Base-by-base conservation (phyloP, 441 rosid species). In the Oxalis stricta region DNA sequence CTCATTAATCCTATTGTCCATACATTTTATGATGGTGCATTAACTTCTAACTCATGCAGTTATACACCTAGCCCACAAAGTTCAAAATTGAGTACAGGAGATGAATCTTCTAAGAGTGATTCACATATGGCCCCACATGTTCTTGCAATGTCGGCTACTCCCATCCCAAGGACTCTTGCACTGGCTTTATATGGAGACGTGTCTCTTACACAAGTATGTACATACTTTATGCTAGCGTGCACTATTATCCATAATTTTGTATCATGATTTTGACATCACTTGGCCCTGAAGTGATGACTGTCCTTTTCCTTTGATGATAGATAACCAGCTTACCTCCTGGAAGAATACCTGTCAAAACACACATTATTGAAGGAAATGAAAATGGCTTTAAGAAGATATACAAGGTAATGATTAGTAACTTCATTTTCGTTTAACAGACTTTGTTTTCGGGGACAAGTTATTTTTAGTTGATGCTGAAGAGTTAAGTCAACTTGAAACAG, bases 61-160 rank as follows among this genome's bases (percentile, higher is more conserved):
- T 89, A 41, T 82, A 59, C 56, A n/a, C 43, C 54, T 34, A 63
- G 60, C 63, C 61, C 81, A 9, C 20, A 56, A 52, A 68, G 57
- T 68, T 82, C 80, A 45, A 75, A 53, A 65, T 19, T 44, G 30
- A 60, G 49, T 38, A 60, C 48, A 44, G 47, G 54, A 9, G 71
- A 73, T 41, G 64, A 53, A 22, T 50, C 77, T 38, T 59, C 79
- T 35, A 62, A 71, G 48, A 50, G 55, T 60, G 81, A 75, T 57
- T 63, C 46, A 44, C 32, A 52, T 52, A 91, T 91, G 96, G 94
- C 99, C 54, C 96, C 96, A 17, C 96, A 91, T 63, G 71, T 91
- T 64, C 93, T 91, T 52, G 95, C 95, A 22, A 68, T 91, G 85
- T 79, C 96, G 45, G 96, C 95, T 56, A 91, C 99, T 57, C 95